Evolutionary conservation across 2,329 filamentous ascomycete species (phyloP).

Genomic region (Aspergillus sp.): DNA sequence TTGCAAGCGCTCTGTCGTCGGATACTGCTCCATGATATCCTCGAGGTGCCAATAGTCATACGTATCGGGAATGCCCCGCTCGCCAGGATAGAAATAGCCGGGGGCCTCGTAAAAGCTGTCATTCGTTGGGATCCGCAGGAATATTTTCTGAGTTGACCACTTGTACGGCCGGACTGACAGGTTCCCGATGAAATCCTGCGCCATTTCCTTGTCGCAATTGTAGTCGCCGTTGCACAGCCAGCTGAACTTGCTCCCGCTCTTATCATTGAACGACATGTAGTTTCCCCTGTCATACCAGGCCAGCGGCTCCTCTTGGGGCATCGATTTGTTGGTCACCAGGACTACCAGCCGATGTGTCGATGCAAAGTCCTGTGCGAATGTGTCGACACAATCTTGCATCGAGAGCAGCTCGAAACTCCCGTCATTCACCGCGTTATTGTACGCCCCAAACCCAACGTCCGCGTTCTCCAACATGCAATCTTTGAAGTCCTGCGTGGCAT

Average conservation of each 20-base stretch:
- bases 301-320: slow-evolving; percentile 1
- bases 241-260: background rate
- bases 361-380: slow-evolving; percentile 10
- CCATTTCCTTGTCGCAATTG: slow-evolving; percentile 2
- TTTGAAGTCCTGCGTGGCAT: background rate
- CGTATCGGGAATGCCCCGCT: background rate
- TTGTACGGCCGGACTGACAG: background rate
- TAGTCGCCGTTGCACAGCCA: slow-evolving; percentile 8
- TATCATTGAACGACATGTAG: background rate
- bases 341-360: slow-evolving; percentile 2
- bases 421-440: background rate
- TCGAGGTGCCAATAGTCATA: background rate
- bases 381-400: slow-evolving; percentile 6
- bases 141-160: slow-evolving; percentile 1
- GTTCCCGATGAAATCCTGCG: background rate
- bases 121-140: background rate
- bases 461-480: background rate
- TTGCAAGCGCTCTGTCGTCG: background rate
- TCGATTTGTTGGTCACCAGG: slow-evolving; percentile 4
- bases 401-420: background rate
- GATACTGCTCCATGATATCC: slow-evolving; percentile 1
- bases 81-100: background rate
- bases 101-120: background rate
- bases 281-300: background rate
- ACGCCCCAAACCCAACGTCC: background rate